Percentiles rank a stretch among this genome's conserved stretches.
These are phyloP conservation scores for Rhizomucor pusillus DNA, from an alignment of 371 early-diverging fungal species.

Conservation along the genomic window DNA sequence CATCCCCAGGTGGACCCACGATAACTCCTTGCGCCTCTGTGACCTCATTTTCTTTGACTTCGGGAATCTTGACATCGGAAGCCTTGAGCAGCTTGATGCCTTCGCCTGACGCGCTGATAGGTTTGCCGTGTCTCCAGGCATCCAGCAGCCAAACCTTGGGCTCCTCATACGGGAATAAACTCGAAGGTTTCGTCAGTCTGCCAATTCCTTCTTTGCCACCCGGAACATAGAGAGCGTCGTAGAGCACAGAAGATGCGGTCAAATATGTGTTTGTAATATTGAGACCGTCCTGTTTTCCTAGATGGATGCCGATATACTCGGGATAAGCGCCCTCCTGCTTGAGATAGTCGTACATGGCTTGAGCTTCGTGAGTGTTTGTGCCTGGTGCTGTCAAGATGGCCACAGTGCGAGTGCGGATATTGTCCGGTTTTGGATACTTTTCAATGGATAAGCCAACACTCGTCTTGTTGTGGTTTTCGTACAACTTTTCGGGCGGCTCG, in stretches of 20 bases:
- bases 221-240: conserved; percentile 42
- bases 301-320: conserved; percentile 23
- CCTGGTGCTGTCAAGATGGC: conserved; percentile 38
- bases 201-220: conserved; percentile 26
- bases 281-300: conserved; percentile 23
- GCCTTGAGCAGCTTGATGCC: conserved; percentile 21
- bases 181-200: conserved; percentile 5
- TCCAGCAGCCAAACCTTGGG: conserved; percentile 29
- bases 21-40: conserved; percentile 19
- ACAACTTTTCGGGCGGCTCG: conserved; percentile 21
- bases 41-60: neutral
- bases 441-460: conserved; percentile 31
- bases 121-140: conserved; percentile 38
- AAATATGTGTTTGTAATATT: conserved; percentile 22
- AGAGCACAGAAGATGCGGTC: conserved; percentile 33
- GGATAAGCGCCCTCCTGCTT: conserved; percentile 26
- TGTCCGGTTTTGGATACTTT: conserved; percentile 26
- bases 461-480: conserved; percentile 19
- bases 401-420: conserved; percentile 29
- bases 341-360: conserved; percentile 26
- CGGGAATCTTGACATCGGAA: conserved; percentile 12
- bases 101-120: conserved; percentile 28
- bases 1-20: conserved; percentile 1
- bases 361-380: conserved; percentile 24
- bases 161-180: conserved; percentile 33